phyloP scores from a whole-genome alignment of 2,329 filamentous ascomycete genomes.

The Calonectria multiphialidica region DNA sequence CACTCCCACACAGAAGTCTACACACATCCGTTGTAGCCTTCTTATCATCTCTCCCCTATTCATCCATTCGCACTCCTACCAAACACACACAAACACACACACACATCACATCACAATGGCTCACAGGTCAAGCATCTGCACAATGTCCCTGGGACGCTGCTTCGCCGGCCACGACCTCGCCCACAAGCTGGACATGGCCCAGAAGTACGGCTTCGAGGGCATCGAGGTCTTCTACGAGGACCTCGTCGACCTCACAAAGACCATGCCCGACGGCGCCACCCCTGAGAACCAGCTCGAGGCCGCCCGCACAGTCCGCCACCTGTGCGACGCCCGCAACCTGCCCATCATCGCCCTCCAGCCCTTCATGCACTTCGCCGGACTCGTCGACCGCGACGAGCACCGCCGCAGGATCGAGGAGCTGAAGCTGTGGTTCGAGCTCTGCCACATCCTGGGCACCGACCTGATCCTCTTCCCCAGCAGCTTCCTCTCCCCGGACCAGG shows the following conservation, averaged over 20 bases:
- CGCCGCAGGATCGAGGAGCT: slow-evolving; percentile 71
- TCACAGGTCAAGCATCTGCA: slow-evolving; percentile 76
- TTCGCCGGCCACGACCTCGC: slow-evolving; percentile 75
- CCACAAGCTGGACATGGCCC: slow-evolving; percentile 77
- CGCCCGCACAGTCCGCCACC: slow-evolving; percentile 65
- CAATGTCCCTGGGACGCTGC: slow-evolving; percentile 81
- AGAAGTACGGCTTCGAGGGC: slow-evolving; percentile 73
- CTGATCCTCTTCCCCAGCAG: slow-evolving; percentile 81
- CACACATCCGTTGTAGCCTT: neutral
- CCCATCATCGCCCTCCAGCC: slow-evolving; percentile 77
- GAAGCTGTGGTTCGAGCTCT: slow-evolving; percentile 77
- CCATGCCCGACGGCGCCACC: slow-evolving; percentile 54
- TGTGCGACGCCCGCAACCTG: slow-evolving; percentile 69
- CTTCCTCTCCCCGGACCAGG: slow-evolving; percentile 66
- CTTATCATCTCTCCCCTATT: neutral
- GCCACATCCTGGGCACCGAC: slow-evolving; percentile 73
- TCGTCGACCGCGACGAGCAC: slow-evolving; percentile 72
- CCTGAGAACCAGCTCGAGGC: slow-evolving; percentile 65
- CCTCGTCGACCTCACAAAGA: slow-evolving; percentile 69
- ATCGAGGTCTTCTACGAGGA: slow-evolving; percentile 87
- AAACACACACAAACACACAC: neutral
- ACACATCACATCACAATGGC: slow-evolving; percentile 54
- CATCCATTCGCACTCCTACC: neutral
- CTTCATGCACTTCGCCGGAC: slow-evolving; percentile 83
- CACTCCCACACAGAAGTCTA: neutral